Evolutionary conservation across 1,284 basidiomycete genomes (phyloP).

Genomic region (Sanghuangporus sanghuang): DNA sequence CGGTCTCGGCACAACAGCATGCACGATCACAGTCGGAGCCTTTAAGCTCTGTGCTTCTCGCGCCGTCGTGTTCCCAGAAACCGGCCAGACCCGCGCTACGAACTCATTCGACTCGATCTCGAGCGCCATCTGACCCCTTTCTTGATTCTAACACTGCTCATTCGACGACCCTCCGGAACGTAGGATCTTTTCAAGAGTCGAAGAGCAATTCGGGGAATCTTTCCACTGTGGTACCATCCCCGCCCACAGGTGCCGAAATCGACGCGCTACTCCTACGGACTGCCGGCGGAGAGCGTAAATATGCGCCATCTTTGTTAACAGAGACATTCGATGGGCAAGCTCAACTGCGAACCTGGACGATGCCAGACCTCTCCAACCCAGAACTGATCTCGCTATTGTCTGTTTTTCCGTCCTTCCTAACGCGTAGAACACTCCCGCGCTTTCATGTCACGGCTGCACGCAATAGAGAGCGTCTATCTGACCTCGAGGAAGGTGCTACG

Average conservation of each 20-base stretch:
- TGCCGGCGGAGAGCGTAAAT: conserved; percentile 10
- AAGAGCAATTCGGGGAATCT: not conserved
- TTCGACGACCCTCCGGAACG: conserved; percentile 49
- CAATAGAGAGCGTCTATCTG: conserved; percentile 31
- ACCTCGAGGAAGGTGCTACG: conserved; percentile 61
- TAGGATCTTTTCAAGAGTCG: conserved; percentile 17
- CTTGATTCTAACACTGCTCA: conserved; percentile 60
- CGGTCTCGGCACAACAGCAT: conserved; percentile 36
- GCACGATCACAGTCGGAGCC: conserved; percentile 53
- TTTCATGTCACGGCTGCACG: conserved; percentile 39
- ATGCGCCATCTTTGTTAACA: conserved; percentile 11
- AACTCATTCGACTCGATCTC: conserved; percentile 51
- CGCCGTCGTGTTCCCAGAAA: conserved; percentile 30
- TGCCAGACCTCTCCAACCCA: conserved; percentile 61
- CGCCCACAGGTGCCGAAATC: conserved; percentile 9
- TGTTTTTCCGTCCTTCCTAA: conserved; percentile 66
- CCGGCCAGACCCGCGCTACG: conserved; percentile 34
- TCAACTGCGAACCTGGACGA: conserved; percentile 51
- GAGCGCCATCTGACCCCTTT: conserved; percentile 76
- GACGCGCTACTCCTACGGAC: conserved; percentile 11
- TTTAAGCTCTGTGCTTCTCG: conserved; percentile 29
- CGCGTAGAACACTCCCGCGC: conserved; percentile 55
- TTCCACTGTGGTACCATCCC: not conserved
- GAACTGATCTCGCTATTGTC: conserved; percentile 58
- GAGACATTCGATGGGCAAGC: conserved; percentile 6